Evolutionary conservation across 2,329 filamentous ascomycete species (phyloP).

Genomic region (Samsoniella hepiali): DNA sequence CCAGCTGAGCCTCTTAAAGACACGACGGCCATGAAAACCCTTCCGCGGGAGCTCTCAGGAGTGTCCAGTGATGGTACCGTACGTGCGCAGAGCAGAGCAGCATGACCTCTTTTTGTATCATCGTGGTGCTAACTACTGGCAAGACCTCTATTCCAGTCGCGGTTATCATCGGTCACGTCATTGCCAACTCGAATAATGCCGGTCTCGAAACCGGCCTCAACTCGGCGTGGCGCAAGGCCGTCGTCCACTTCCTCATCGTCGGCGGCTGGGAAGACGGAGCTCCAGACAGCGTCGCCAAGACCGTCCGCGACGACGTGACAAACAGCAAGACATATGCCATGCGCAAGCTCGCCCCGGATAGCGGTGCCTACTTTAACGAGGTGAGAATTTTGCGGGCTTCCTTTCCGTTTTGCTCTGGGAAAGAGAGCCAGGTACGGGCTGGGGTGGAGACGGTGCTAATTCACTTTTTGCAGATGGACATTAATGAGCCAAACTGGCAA

Average conservation of each 20-base stretch:
- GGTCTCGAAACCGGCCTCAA: constrained; percentile 22
- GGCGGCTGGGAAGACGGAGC: constrained; percentile 20
- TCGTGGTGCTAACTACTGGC: constrained; percentile 16
- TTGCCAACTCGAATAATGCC: constrained; percentile 23
- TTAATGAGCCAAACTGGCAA: constrained; percentile 4
- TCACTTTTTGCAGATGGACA: background rate
- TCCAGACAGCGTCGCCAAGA: constrained; percentile 14
- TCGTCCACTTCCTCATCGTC: constrained; percentile 18
- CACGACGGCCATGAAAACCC: background rate
- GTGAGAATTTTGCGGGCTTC: no score
- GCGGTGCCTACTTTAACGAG: constrained; percentile 40
- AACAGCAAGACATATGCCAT: constrained; percentile 26
- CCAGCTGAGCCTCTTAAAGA: background rate
- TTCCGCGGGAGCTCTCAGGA: background rate
- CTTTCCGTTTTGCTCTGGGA: background rate
- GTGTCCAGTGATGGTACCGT: background rate
- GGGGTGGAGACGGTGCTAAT: background rate
- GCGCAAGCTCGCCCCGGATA: constrained; percentile 33
- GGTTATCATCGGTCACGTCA: constrained; percentile 25
- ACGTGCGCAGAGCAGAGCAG: background rate
- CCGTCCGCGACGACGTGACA: constrained; percentile 25
- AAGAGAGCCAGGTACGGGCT: background rate
- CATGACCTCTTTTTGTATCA: background rate
- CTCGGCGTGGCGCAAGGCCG: constrained; percentile 24
- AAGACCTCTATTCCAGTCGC: background rate